Base-by-base conservation (phyloP, 2,329 filamentous ascomycete genomes). In the Phialocephala subalpina region DNA sequence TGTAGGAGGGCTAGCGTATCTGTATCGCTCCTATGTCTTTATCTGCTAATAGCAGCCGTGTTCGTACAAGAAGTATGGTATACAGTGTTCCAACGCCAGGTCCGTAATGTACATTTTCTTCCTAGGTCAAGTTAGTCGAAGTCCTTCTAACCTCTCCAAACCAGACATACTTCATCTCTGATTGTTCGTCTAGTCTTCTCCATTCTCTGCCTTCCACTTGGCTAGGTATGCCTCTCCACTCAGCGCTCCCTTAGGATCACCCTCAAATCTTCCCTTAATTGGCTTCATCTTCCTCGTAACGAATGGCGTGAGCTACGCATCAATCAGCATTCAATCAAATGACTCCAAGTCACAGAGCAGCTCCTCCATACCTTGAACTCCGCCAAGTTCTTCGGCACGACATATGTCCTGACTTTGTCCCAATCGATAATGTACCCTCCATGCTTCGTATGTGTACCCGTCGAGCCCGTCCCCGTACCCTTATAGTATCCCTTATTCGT, bases 401-500 rank as follows among this genome's bases (percentile, higher is more conserved):
- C 91, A 78, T 94, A 99, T 62, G 94, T 97, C 79, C 95, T 90
- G 76, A 98, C 93, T 81, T 97, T 97, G 63, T 84, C 80, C 85
- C 87, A 97, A 72, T 98, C 92, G 72, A 98, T 90, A 56, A 89
- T 79, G 80, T 96, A 99, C 59, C 90, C 90, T 79, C 95, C 96
- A 77, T 89, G 87, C 78, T 92, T 92, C 62, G 92, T 94, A 81
- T 97, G 93, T 16, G 84, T 81, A 78, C 96, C 96, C 89, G 97
- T 94, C 49, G 92, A 89, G 1, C 96, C 96, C 0, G 93, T 91
- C 56, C 94, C 86, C 74, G 92, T 97, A 77, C 96, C 96, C 85
- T 98, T 98, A 88, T 99, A 99, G 87, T 90, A 99, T 73, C 94
- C 95, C 77, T 93, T 93, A 78, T 91, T 92, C 78, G 95, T 90